These are phyloP conservation scores for Quercus robur DNA, from an alignment of 306 rosid genomes.

Conservation along the genomic window DNA sequence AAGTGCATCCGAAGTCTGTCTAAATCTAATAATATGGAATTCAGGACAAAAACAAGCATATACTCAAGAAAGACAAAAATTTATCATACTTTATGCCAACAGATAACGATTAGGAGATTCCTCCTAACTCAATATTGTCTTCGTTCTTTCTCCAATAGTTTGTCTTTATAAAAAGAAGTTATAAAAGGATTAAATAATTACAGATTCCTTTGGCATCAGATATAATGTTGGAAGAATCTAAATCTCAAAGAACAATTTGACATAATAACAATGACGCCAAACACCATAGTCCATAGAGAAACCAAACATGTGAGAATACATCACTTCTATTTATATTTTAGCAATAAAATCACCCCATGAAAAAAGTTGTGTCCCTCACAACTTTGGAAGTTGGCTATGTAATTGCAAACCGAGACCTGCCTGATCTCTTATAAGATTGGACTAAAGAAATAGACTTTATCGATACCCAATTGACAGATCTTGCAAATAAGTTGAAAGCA, in stretches of 20 bases:
- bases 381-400: not conserved
- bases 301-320: too few relatives aligned
- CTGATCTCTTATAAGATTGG: not conserved
- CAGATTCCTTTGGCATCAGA: slow-evolving; percentile 25
- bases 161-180: slow-evolving; percentile 3
- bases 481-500: not conserved
- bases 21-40: not conserved
- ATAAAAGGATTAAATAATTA: not conserved
- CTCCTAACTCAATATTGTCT: not conserved
- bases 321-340: too few relatives aligned
- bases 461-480: slow-evolving; percentile 5
- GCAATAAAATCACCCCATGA: not conserved
- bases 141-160: not conserved
- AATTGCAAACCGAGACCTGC: not conserved
- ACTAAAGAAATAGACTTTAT: not conserved
- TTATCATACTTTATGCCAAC: slow-evolving; percentile 1
- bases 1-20: not conserved
- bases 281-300: too few relatives aligned
- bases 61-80: not conserved
- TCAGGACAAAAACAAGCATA: not conserved
- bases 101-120: not conserved
- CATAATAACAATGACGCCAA: not conserved
- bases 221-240: slow-evolving; percentile 25
- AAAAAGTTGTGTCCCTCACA: not conserved
- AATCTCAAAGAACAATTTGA: not conserved